Conservation (phyloP, 345 rosid species). For the Lepidium didymum region DNA sequence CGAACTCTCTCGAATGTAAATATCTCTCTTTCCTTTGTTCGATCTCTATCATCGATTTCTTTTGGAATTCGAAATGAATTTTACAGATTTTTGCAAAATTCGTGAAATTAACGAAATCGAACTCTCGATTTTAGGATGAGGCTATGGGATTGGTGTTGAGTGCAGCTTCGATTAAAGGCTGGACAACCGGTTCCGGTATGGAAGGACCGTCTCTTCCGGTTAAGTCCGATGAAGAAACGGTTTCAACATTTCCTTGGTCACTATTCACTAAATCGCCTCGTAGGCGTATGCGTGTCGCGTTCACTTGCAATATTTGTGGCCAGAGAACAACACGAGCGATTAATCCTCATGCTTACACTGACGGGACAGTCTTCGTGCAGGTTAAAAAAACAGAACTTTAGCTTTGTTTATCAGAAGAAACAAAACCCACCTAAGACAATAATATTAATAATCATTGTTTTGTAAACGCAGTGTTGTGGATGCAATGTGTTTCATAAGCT, state of each 20-base stretch:
- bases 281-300: constrained; percentile 87
- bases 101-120: background rate
- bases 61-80: background rate
- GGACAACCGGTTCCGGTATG: constrained; percentile 96
- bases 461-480: constrained; percentile 66
- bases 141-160: constrained; percentile 89
- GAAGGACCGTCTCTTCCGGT: constrained; percentile 78
- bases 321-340: constrained; percentile 94
- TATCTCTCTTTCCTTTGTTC: background rate
- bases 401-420: background rate
- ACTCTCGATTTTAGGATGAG: constrained; percentile 39
- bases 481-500: constrained; percentile 90
- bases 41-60: background rate
- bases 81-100: background rate
- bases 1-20: constrained; percentile 54
- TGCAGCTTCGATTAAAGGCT: constrained; percentile 75
- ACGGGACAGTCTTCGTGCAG: constrained; percentile 93
- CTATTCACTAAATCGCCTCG: constrained; percentile 90
- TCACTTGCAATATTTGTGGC: constrained; percentile 82
- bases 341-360: constrained; percentile 86
- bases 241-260: constrained; percentile 87
- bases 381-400: constrained; percentile 26
- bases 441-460: background rate
- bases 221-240: constrained; percentile 44
- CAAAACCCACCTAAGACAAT: too few relatives aligned